Evolutionary conservation across 140 eudicot species (phyloP), one percentile per base, ranked within the genome.

Genomic region (Stevia rebaudiana): DNA sequence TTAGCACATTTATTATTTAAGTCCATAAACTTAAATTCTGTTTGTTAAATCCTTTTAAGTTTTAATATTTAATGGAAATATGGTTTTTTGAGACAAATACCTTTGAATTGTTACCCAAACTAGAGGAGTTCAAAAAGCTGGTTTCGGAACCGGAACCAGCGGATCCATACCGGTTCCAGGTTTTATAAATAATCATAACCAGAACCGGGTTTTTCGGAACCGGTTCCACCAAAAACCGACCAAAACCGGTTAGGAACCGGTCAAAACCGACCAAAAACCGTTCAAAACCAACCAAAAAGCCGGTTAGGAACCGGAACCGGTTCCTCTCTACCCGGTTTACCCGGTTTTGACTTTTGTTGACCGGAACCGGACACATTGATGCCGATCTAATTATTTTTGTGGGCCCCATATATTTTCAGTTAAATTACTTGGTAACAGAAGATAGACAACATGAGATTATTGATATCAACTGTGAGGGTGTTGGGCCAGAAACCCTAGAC

Each of bases 371-470:
- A 41, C 28, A 17, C 25, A 13, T 40, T 0, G 16, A 0, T 30
- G 10, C 54, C 30, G 41, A 68, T 12, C 44, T 54, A 53, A 25
- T 68, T 41, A n/a, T 49, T 30, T 31, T 60, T 35, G 52, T 22
- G 41, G 36, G 3, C 18, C 49, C 49, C 28, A n/a, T 19, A 16
- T 71, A 47, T 60, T 51, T 82, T 37, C 86, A 92, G 99, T 74
- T 92, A 57, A 92, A 92, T 74, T 84, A 79, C 74, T 78, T 94
- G 72, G 84, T 78, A 30, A 70, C 95, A 3, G 97, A 94, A 72
- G 76, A 72, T 46, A 83, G 97, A 71, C 97, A 83, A 57, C 77
- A 79, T 75, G 99, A 94, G 75, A 88, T 94, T 3, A 84, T 88
- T 52, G 94, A 88, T 68, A 78, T 63, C 37, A 73, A 83, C 25